Percentiles rank a stretch among this genome's conserved stretches.
These are phyloP conservation scores for Penicillium pulvis DNA, from an alignment of 495 filamentous ascomycete genomes.

Conservation along the genomic window DNA sequence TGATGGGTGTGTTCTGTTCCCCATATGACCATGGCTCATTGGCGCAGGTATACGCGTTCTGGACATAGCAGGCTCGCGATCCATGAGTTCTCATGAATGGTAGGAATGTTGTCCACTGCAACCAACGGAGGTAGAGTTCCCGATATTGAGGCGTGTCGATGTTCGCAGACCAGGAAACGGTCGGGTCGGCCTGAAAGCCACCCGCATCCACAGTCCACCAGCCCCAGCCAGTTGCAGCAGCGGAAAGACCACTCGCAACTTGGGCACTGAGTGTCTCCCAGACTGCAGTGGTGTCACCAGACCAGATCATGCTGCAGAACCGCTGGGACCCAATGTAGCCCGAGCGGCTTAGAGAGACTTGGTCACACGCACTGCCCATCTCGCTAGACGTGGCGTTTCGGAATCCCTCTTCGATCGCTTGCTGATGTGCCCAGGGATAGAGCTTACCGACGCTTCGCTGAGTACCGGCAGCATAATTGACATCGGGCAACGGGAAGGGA, in stretches of 20 bases:
- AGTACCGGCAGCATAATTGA: constrained; percentile 29
- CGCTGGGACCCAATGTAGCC: constrained; percentile 36
- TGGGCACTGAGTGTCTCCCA: constrained; percentile 34
- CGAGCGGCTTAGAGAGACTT: constrained; percentile 32
- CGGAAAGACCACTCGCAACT: constrained; percentile 30
- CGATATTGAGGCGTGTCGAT: constrained; percentile 32
- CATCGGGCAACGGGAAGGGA: constrained; percentile 30
- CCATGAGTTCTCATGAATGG: constrained; percentile 39
- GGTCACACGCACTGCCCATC: constrained; percentile 22
- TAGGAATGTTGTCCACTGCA: constrained; percentile 34
- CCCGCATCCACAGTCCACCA: constrained; percentile 40
- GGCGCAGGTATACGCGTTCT: constrained; percentile 29
- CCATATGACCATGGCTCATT: constrained; percentile 41
- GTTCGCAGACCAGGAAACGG: constrained; percentile 29
- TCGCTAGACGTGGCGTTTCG: constrained; percentile 28
- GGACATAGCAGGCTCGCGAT: constrained; percentile 21
- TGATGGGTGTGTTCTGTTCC: constrained; percentile 23
- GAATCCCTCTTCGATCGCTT: constrained; percentile 32
- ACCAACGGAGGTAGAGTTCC: constrained; percentile 34
- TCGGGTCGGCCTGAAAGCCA: constrained; percentile 34
- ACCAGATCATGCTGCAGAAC: constrained; percentile 38
- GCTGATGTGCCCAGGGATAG: constrained; percentile 36
- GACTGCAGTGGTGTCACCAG: constrained; percentile 31
- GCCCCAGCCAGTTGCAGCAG: constrained; percentile 30
- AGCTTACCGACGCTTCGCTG: constrained; percentile 31